These are phyloP conservation scores for Linum lewisii DNA, from an alignment of 345 rosid genomes.

Conservation along the genomic window DNA sequence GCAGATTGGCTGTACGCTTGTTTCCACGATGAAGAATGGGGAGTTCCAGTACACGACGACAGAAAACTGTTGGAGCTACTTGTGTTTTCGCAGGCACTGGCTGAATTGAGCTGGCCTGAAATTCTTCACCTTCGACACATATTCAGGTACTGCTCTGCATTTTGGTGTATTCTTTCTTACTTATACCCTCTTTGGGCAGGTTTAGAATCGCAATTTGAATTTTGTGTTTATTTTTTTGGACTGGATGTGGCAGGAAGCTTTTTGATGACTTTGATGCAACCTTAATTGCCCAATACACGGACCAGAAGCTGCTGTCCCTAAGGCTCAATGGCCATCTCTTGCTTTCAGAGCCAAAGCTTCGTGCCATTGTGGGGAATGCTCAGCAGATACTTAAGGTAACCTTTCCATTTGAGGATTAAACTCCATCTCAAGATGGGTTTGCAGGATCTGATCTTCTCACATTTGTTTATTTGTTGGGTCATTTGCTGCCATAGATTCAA, in stretches of 20 bases:
- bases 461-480: too few relatives aligned
- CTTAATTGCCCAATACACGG: constrained; percentile 52
- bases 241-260: constrained; percentile 59
- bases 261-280: constrained; percentile 59
- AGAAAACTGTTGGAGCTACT: constrained; percentile 69
- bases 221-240: constrained; percentile 13
- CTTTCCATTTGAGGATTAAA: neutral
- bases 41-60: constrained; percentile 71
- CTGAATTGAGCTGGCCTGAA: constrained; percentile 86
- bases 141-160: constrained; percentile 39
- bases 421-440: too few relatives aligned
- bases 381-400: constrained; percentile 64
- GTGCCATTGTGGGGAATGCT: constrained; percentile 77
- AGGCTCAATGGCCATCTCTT: constrained; percentile 51
- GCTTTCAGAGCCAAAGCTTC: constrained; percentile 79
- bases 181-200: too few relatives aligned
- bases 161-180: neutral
- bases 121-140: constrained; percentile 52
- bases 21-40: constrained; percentile 88
- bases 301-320: constrained; percentile 57
- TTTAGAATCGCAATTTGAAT: too few relatives aligned
- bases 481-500: too few relatives aligned
- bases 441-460: too few relatives aligned
- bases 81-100: constrained; percentile 88
- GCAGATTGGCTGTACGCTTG: constrained; percentile 56